Evolutionary conservation across 441 rosid species (phyloP), one percentile per base, ranked within the genome.

Genomic region (Daphne laureola): DNA sequence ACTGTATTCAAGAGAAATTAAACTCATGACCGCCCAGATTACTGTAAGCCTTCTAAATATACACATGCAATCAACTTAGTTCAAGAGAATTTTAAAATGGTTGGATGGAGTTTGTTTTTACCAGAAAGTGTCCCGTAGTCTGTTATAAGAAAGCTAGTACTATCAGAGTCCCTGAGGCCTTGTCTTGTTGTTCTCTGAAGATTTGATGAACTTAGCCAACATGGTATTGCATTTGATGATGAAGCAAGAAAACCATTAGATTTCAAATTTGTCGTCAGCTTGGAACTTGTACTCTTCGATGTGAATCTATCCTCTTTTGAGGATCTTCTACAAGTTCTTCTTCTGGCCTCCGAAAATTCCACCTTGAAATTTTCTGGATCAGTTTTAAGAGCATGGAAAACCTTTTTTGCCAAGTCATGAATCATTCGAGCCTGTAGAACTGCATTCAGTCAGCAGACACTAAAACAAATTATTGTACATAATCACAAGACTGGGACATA

Each of bases 391-490:
- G 65, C 59, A 60, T 68, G 70, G 57, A 81, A 81, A 53, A 81
- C 83, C 68, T 66, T 73, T 72, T 68, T 75, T 36, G 86, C 78
- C 17, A 81, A 68, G 62, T 81, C 83, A 6, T 79, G 67, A 47
- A 84, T 77, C 4, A 71, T 75, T 43, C 77, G 91, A 65, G 90
- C 90, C 90, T 83, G 76, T 15, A 25, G 55, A 65, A 46, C 23
- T 44, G 35, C 50, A 17, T 59, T 68, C 62, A 66, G 56, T 48
- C 54, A 21, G 55, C 2, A 16, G 12, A 4, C 12, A 61, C 46
- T 21, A 45, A 18, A 12, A 61, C 49, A 46, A 4, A 12, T 40
- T 46, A 54, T 21, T 0, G 53, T 12, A 44, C 41, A 51, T 14
- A 55, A 48, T 44, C 48, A 26, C 21, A 36, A 43, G 27, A 54